Evolutionary conservation across 1,284 basidiomycete genomes (phyloP).

Genomic region (Pyrrhoderma noxium): DNA sequence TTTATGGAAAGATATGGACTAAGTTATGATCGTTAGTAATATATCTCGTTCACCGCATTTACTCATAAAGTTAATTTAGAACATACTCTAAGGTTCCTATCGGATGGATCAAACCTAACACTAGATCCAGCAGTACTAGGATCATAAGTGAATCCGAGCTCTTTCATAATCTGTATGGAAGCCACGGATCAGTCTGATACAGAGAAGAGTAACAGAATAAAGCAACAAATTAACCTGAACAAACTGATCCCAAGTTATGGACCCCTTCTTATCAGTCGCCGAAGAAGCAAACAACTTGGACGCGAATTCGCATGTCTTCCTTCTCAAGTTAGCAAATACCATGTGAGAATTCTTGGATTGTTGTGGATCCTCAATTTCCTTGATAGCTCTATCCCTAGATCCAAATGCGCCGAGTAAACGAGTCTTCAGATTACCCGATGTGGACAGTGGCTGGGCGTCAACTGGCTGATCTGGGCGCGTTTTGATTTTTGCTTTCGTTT

Average conservation of each 20-base stretch:
- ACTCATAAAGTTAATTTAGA: slow-evolving; percentile 12
- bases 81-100: slow-evolving; percentile 47
- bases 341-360: slow-evolving; percentile 31
- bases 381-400: too few relatives aligned
- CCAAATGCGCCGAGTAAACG: not conserved
- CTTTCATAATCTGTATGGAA: slow-evolving; percentile 53
- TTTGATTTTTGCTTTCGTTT: slow-evolving; percentile 59
- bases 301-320: slow-evolving; percentile 53
- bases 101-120: slow-evolving; percentile 71
- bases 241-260: slow-evolving; percentile 70
- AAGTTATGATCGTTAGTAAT: not conserved
- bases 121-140: slow-evolving; percentile 73
- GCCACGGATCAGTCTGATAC: not conserved
- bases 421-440: slow-evolving; percentile 23
- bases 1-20: slow-evolving; percentile 69
- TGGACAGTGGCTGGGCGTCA: slow-evolving; percentile 24
- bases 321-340: slow-evolving; percentile 50
- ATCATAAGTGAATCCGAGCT: slow-evolving; percentile 68
- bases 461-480: slow-evolving; percentile 51
- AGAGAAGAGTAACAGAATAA: not conserved
- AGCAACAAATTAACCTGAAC: slow-evolving; percentile 35
- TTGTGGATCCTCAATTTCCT: too few relatives aligned
- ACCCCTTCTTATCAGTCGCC: slow-evolving; percentile 48
- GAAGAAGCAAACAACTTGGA: slow-evolving; percentile 54
- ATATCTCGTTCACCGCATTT: not conserved